Evolutionary conservation across 2,329 filamentous ascomycete species (phyloP).

Genomic region (Blumeria hordei): DNA sequence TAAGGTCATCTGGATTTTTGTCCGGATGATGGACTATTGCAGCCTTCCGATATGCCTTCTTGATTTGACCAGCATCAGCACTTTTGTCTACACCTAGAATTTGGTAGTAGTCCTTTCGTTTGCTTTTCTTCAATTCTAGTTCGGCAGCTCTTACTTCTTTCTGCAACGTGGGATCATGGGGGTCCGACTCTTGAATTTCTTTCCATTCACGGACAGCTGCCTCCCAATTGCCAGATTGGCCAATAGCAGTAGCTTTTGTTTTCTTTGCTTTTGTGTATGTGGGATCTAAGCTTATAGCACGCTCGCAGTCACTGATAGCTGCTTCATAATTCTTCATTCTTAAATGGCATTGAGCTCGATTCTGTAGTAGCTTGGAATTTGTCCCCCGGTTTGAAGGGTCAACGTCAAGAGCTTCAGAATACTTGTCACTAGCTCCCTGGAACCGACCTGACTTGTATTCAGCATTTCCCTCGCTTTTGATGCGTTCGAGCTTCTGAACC

Average conservation of each 20-base stretch:
- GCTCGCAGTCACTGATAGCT: constrained; percentile 68
- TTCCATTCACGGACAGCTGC: constrained; percentile 79
- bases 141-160: constrained; percentile 80
- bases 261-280: constrained; percentile 76
- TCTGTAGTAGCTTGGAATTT: constrained; percentile 86
- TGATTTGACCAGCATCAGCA: constrained; percentile 64
- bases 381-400: constrained; percentile 77
- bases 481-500: constrained; percentile 76
- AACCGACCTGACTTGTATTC: constrained; percentile 73
- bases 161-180: constrained; percentile 52
- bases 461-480: constrained; percentile 80
- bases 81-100: constrained; percentile 77
- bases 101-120: constrained; percentile 97
- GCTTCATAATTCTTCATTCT: constrained; percentile 64
- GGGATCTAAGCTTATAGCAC: constrained; percentile 60
- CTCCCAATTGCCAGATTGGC: constrained; percentile 73
- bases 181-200: constrained; percentile 58
- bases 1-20: constrained; percentile 76
- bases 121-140: constrained; percentile 89
- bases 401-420: constrained; percentile 58
- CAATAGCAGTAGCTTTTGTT: constrained; percentile 77
- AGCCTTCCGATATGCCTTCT: constrained; percentile 88
- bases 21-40: constrained; percentile 90
- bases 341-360: constrained; percentile 65
- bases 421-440: constrained; percentile 62